Conservation (phyloP, 2,329 filamentous ascomycete species). For the Aureobasidium namibiae region DNA sequence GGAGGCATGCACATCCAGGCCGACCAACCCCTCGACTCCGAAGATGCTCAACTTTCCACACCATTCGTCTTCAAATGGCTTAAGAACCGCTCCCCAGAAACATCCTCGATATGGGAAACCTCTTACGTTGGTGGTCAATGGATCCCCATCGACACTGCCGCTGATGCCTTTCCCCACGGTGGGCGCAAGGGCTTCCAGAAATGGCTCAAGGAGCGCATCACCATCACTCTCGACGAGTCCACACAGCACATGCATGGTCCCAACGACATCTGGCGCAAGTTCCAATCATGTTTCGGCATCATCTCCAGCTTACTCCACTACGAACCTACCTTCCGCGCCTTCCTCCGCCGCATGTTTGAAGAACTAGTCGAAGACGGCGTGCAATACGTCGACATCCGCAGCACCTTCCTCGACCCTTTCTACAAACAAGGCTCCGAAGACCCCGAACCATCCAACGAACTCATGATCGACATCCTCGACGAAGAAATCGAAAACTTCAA, state of each 20-base stretch:
- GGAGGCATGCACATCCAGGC: constrained; percentile 66
- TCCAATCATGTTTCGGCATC: constrained; percentile 68
- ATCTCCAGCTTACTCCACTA: constrained; percentile 73
- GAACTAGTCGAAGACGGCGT: constrained; percentile 74
- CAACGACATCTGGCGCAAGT: constrained; percentile 78
- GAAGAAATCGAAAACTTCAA: constrained; percentile 71
- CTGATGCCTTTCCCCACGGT: constrained; percentile 65
- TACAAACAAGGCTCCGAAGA: constrained; percentile 55
- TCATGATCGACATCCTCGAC: constrained; percentile 63
- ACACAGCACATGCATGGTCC: constrained; percentile 75
- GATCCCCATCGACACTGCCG: constrained; percentile 53
- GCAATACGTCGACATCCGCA: constrained; percentile 73
- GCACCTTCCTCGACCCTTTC: constrained; percentile 66
- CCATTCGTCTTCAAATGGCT: constrained; percentile 49
- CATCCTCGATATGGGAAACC: constrained; percentile 55
- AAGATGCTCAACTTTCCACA: constrained; percentile 46
- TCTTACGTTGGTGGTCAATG: constrained; percentile 53
- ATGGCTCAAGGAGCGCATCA: constrained; percentile 68
- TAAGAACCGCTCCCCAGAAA: constrained; percentile 41
- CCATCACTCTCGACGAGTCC: constrained; percentile 63
- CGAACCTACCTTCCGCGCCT: constrained; percentile 78
- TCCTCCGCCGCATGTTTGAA: constrained; percentile 62
- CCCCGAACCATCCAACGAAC: constrained; percentile 58
- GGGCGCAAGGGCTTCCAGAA: constrained; percentile 63
- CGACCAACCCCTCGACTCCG: constrained; percentile 47